Conservation (phyloP, 495 filamentous ascomycete genomes). For the Hyaloscypha bicolor region DNA sequence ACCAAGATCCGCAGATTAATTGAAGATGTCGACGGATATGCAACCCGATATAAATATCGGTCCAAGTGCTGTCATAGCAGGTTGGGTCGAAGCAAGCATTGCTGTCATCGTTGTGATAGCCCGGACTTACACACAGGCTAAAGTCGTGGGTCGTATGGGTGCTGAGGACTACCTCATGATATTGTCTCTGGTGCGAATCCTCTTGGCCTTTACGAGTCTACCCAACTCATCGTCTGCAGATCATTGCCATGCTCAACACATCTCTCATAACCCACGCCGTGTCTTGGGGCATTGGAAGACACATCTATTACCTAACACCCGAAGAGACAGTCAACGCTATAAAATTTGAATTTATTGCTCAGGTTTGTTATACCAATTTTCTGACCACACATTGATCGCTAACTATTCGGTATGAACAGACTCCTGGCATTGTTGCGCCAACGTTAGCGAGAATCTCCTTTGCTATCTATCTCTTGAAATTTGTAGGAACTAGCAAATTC, state of each 20-base stretch:
- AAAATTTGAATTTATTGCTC: constrained; percentile 20
- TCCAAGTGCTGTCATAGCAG: constrained; percentile 9
- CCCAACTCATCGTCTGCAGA: neutral
- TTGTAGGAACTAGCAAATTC: constrained; percentile 15
- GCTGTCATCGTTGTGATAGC: constrained; percentile 8
- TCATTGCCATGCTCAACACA: constrained; percentile 17
- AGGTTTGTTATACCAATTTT: neutral
- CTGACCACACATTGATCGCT: too few relatives aligned
- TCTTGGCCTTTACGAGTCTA: neutral
- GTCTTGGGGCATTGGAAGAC: constrained; percentile 20
- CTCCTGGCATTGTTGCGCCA: constrained; percentile 19
- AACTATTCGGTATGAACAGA: neutral
- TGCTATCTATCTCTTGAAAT: constrained; percentile 19
- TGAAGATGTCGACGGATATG: constrained; percentile 1
- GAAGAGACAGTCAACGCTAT: constrained; percentile 14
- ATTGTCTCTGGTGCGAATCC: constrained; percentile 1
- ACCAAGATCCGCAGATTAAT: neutral
- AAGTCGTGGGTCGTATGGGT: constrained; percentile 13
- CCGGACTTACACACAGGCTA: constrained; percentile 15
- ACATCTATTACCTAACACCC: constrained; percentile 11
- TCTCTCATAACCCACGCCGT: constrained; percentile 21
- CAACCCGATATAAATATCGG: constrained; percentile 19
- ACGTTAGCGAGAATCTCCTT: constrained; percentile 17
- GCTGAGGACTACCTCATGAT: constrained; percentile 19
- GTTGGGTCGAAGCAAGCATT: constrained; percentile 17